Percentiles rank a stretch among this genome's conserved stretches.
Conservation (phyloP, 2,329 filamentous ascomycete genomes). For the Alternaria alternata region DNA sequence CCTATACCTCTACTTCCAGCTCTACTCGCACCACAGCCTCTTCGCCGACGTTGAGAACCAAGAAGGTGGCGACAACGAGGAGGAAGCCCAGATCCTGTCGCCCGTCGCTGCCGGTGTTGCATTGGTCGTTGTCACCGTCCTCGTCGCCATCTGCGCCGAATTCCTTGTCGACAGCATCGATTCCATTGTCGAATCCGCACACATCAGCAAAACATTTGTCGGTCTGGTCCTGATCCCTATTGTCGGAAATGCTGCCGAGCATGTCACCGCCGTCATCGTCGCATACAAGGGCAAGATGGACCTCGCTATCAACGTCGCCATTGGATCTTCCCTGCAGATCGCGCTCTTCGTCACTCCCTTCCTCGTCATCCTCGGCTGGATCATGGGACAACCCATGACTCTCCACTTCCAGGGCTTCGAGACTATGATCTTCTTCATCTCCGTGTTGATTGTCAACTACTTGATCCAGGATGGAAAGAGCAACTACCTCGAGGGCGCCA, state of each 20-base stretch:
- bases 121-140: constrained; percentile 58
- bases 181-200: constrained; percentile 59
- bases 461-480: constrained; percentile 84
- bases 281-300: constrained; percentile 67
- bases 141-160: constrained; percentile 62
- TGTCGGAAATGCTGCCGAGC: constrained; percentile 65
- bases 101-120: constrained; percentile 56
- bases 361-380: constrained; percentile 65
- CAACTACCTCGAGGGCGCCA: constrained; percentile 84
- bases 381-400: constrained; percentile 63
- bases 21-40: constrained; percentile 59
- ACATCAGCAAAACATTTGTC: constrained; percentile 65
- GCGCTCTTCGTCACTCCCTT: constrained; percentile 66
- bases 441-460: constrained; percentile 87
- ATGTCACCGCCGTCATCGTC: constrained; percentile 63
- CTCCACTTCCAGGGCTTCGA: constrained; percentile 90
- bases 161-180: constrained; percentile 65
- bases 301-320: constrained; percentile 63
- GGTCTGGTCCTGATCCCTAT: constrained; percentile 65
- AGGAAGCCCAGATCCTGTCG: constrained; percentile 53
- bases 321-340: constrained; percentile 64
- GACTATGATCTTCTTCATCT: constrained; percentile 85
- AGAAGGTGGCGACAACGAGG: constrained; percentile 41
- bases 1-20: constrained; percentile 64
- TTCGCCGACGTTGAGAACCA: constrained; percentile 54